Conservation (phyloP, 208 protist species). For the Leishmania martiniquensis region DNA sequence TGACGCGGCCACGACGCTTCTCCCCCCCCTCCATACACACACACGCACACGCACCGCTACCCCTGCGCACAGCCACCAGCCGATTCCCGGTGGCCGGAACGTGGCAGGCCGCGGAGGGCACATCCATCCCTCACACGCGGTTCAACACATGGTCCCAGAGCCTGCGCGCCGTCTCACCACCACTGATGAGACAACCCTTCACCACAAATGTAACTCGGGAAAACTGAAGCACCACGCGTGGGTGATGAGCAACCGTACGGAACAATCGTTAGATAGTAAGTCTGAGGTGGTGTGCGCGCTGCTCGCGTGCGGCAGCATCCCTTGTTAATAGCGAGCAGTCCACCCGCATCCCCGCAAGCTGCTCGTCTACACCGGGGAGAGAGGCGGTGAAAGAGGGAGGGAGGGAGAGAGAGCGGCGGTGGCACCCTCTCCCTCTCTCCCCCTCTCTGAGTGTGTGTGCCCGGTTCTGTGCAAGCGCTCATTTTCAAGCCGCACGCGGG, state of each 20-base stretch:
- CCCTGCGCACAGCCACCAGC: background rate
- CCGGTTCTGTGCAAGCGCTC: conserved; percentile 18
- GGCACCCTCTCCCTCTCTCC: no score
- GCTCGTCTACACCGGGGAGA: conserved; percentile 53
- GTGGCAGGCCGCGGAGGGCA: conserved; percentile 22
- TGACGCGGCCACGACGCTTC: background rate
- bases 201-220: conserved; percentile 61
- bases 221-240: conserved; percentile 38
- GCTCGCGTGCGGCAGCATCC: conserved; percentile 16
- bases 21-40: no score
- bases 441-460: no score
- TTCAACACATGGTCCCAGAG: conserved; percentile 23
- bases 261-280: conserved; percentile 71
- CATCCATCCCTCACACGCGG: conserved; percentile 12
- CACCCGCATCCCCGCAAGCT: conserved; percentile 41
- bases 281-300: conserved; percentile 71
- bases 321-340: conserved; percentile 37
- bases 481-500: conserved; percentile 34
- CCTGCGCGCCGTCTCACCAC: conserved; percentile 1
- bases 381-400: no score
- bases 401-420: conserved; percentile 20
- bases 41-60: no score
- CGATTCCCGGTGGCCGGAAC: conserved; percentile 5
- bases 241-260: conserved; percentile 67
- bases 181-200: conserved; percentile 30